Evolutionary conservation across 2,329 filamentous ascomycete species (phyloP), one percentile per base, ranked within the genome.

Genomic region (Monilinia polystroma): DNA sequence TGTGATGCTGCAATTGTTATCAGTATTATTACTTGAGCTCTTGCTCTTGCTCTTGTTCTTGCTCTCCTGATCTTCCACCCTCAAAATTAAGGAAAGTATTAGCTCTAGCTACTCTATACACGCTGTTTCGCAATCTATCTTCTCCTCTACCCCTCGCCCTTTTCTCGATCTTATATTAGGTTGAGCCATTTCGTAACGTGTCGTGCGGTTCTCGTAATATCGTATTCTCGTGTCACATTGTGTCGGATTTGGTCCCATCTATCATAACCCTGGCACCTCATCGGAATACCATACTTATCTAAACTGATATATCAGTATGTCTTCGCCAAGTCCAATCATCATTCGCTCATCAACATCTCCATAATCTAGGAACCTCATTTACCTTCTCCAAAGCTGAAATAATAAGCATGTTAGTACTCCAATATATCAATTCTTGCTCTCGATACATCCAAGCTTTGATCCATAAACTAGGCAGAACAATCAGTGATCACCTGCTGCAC

Each of bases 361-460:
- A 52, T 29, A 29, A 16, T 16, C 26, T 52, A 11, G 7, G 4
- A 32, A n/a, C 20, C 12, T 26, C 29, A 35, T 23, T 32, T 16
- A 20, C 8, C 7, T 16, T 10, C 45, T 4, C 26, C 6, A 18
- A 12, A 62, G 58, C n/a, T 26, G 45, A 51, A 26, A 41, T 62
- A 26, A 5, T 51, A 51, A 51, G 45, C 12, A 62, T 26, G 14
- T 62, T 38, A 18, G 45, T 51, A 51, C 32, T 51, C 45, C 58
- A 62, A 62, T 18, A 51, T 51, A n/a, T 51, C 20, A 51, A 51
- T 16, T 32, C 47, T 62, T 18, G 45, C n/a, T 62, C 45, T 49
- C 6, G 20, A 26, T 62, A 41, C 32, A 62, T 51, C 58, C 45
- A 62, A 62, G 32, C 18, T 63, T 43, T 43, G 16, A 55, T 55